Base-by-base conservation (phyloP, 2,329 filamentous ascomycete genomes). In the Calonectria fujianensis region DNA sequence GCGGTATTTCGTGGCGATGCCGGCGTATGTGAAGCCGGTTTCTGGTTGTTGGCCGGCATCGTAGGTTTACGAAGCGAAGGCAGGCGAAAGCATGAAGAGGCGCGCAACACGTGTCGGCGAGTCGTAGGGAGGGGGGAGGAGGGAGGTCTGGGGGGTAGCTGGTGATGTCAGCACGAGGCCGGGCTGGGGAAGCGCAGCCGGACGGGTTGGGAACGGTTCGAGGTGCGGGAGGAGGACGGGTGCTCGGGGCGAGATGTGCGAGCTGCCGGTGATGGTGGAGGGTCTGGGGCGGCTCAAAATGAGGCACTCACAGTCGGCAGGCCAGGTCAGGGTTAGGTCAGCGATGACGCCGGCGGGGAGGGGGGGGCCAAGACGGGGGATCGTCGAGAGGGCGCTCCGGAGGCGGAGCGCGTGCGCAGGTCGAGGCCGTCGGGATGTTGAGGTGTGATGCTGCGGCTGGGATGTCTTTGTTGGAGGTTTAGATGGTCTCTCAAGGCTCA, bases 21-120 rank as follows among this genome's bases (percentile, higher is more conserved):
- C 80, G 90, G 88, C 77, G 86, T 83, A 81, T 87, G 87, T 71
- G 85, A 80, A 80, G 88, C 87, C 83, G 88, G 84, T 83, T 87
- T 88, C 82, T 87, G 87, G 82, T 88, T 87, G 83, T 89, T 89
- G 84, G 88, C 85, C 85, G 89, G 89, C 90, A 88, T 88, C 83
- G 83, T 85, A 81, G 74, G 80, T 85, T 63, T 85, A 83, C 82
- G 80, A 80, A 76, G 79, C 76, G 76, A 79, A 74, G 75, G 78
- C 78, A 82, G 80, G 79, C 80, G 85, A 84, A 81, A 82, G 83
- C 86, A 87, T 87, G 81, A 83, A 84, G 82, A 82, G 80, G 80
- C 80, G 80, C 79, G 79, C 80, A 80, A 81, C 80, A 81, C 80
- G 79, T 81, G 79, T 77, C 80, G 77, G 73, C 77, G 79, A 73